Evolutionary conservation across 208 protist species (phyloP).

Genomic region (Giardia muris): DNA sequence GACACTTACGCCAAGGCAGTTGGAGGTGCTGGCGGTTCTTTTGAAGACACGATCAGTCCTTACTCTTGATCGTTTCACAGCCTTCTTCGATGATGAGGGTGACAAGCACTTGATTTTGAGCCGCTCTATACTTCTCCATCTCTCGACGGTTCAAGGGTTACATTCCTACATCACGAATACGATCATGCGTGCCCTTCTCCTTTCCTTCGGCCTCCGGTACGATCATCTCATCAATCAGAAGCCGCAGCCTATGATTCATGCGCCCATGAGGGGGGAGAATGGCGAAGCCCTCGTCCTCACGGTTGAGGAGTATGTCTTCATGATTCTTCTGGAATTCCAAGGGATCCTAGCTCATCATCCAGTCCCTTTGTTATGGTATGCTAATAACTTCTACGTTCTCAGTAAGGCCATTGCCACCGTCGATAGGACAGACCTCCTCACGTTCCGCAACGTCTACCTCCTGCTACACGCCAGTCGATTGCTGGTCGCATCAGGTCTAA

Average conservation of each 20-base stretch:
- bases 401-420: background rate
- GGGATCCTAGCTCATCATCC: background rate
- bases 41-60: no score
- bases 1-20: no score
- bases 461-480: background rate
- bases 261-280: background rate
- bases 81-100: no score
- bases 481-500: background rate
- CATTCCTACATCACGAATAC: no score
- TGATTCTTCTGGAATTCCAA: background rate
- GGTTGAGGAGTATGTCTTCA: background rate
- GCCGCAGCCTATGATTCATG: background rate
- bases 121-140: no score
- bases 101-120: no score
- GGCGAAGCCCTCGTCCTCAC: no score
- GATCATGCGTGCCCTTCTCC: no score
- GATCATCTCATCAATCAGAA: background rate
- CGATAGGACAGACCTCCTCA: background rate
- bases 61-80: no score
- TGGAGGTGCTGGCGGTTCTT: no score
- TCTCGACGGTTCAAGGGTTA: no score
- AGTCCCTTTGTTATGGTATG: background rate
- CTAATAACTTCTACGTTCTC: background rate
- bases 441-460: background rate
- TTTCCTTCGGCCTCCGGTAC: no score